Evolutionary conservation across 2,329 filamentous ascomycete genomes (phyloP).

Genomic region (Furcasterigmium furcatum): DNA sequence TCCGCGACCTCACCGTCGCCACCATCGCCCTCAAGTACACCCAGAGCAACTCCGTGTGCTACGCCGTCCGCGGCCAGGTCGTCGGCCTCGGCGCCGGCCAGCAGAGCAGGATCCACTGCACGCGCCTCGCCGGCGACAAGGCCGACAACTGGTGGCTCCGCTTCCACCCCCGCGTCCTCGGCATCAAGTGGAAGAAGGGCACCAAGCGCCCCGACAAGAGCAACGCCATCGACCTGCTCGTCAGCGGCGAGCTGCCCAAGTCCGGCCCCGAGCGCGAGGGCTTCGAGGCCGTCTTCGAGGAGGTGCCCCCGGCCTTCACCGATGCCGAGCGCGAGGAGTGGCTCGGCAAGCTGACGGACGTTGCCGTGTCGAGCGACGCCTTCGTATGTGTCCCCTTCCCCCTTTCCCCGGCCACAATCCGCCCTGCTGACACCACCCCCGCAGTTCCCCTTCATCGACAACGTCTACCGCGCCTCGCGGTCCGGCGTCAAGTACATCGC

Average conservation of each 20-base stretch:
- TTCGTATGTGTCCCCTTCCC: constrained; percentile 66
- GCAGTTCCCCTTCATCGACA: constrained; percentile 97
- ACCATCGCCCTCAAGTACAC: constrained; percentile 99
- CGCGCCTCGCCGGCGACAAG: constrained; percentile 94
- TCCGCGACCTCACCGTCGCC: constrained; percentile 88
- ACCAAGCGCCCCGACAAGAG: constrained; percentile 96
- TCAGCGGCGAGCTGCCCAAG: constrained; percentile 84
- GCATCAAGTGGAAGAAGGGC: constrained; percentile 95
- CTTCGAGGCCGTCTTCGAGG: constrained; percentile 88
- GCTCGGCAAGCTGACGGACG: constrained; percentile 76
- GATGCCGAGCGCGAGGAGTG: constrained; percentile 81
- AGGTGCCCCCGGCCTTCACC: constrained; percentile 80
- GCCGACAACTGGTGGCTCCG: constrained; percentile 99
- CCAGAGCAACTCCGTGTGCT: constrained; percentile 98
- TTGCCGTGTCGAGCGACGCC: constrained; percentile 89
- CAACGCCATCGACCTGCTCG: constrained; percentile 95
- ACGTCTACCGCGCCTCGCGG: constrained; percentile 85
- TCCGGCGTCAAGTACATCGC: constrained; percentile 96
- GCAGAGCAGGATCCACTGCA: constrained; percentile 98
- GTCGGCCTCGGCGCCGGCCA: constrained; percentile 94
- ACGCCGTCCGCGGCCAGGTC: constrained; percentile 89
- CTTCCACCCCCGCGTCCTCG: constrained; percentile 86
- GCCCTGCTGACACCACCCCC: constrained; percentile 19
- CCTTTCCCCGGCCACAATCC: background rate
- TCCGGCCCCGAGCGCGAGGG: constrained; percentile 78